A percentile compares a stretch with the other conserved stretches of the same genome.
Conservation (phyloP, 805 yeast genomes). For the Candida xyloterini region DNA sequence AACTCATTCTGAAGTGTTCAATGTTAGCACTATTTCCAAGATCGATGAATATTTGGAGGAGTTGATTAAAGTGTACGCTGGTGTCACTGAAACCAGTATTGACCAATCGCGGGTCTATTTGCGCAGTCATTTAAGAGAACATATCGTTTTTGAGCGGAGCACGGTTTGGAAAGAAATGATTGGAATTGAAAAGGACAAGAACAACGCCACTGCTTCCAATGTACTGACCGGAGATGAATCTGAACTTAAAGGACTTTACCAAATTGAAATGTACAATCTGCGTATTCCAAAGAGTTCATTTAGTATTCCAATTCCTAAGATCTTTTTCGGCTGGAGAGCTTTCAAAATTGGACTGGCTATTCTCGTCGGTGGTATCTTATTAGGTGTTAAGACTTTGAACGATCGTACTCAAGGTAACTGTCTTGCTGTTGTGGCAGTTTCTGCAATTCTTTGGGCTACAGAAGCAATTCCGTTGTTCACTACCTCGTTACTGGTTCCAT, state of each 20-base stretch:
- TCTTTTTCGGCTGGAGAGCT: constrained; percentile 45
- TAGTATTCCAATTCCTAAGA: constrained; percentile 43
- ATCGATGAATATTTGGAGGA: constrained; percentile 32
- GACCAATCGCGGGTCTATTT: constrained; percentile 31
- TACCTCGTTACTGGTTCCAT: constrained; percentile 49
- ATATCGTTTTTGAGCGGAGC: constrained; percentile 54
- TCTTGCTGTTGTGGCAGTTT: constrained; percentile 61
- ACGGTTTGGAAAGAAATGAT: constrained; percentile 58
- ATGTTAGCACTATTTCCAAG: constrained; percentile 23
- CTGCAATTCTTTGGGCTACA: constrained; percentile 50
- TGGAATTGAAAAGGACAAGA: constrained; percentile 38
- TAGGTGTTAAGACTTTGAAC: constrained; percentile 59
- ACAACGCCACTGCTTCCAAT: constrained; percentile 32
- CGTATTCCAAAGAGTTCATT: constrained; percentile 19
- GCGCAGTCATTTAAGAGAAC: constrained; percentile 53
- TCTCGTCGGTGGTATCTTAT: constrained; percentile 49
- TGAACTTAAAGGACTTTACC: constrained; percentile 32
- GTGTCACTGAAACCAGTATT: constrained; percentile 21
- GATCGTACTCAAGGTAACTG: constrained; percentile 61
- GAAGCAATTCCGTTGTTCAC: constrained; percentile 50
- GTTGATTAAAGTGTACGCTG: constrained; percentile 28
- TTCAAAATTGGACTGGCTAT: constrained; percentile 48
- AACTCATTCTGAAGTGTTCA: constrained; percentile 38
- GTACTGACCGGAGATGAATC: constrained; percentile 36
- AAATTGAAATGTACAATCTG: constrained; percentile 28